phyloP scores from a whole-genome alignment of 2,329 filamentous ascomycete genomes.

The Fusarium sterilihyphosum region DNA sequence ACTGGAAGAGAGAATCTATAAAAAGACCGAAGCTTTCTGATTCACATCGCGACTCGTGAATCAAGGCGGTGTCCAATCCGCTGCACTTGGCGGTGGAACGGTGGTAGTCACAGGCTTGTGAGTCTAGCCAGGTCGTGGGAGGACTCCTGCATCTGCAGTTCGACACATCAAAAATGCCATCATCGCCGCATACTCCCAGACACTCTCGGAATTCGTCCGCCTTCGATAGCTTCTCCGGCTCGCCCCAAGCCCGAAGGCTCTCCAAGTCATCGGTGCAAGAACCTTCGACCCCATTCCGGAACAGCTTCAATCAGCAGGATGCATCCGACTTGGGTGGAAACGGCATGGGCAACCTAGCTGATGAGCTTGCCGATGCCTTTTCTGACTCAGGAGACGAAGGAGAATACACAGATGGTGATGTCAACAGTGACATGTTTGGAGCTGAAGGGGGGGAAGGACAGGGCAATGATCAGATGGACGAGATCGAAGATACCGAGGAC shows the following conservation, averaged over 20 bases:
- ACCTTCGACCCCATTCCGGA: conserved; percentile 58
- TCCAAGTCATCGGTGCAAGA: conserved; percentile 64
- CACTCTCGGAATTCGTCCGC: conserved; percentile 69
- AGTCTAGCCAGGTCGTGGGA: conserved; percentile 18
- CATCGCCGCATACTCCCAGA: conserved; percentile 64
- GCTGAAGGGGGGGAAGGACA: conserved; percentile 5
- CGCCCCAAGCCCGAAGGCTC: conserved; percentile 58
- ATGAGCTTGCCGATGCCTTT: conserved; percentile 81
- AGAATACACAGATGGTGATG: conserved; percentile 57
- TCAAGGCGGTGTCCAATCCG: conserved; percentile 5
- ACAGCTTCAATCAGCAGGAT: conserved; percentile 61
- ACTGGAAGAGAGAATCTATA: not conserved
- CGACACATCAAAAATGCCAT: conserved; percentile 44
- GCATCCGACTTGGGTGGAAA: conserved; percentile 60
- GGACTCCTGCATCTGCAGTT: conserved; percentile 13
- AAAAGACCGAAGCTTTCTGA: not conserved
- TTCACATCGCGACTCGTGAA: not conserved
- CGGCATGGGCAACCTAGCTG: conserved; percentile 80
- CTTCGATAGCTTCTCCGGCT: conserved; percentile 60
- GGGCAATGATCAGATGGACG: conserved; percentile 16
- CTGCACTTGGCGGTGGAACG: conserved; percentile 26
- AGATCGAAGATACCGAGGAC: conserved; percentile 15
- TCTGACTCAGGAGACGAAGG: conserved; percentile 72
- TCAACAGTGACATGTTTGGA: conserved; percentile 36
- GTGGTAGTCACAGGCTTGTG: conserved; percentile 22